phyloP scores from a whole-genome alignment of 1,284 basidiomycete genomes.

The Boletellus deceptivus region DNA sequence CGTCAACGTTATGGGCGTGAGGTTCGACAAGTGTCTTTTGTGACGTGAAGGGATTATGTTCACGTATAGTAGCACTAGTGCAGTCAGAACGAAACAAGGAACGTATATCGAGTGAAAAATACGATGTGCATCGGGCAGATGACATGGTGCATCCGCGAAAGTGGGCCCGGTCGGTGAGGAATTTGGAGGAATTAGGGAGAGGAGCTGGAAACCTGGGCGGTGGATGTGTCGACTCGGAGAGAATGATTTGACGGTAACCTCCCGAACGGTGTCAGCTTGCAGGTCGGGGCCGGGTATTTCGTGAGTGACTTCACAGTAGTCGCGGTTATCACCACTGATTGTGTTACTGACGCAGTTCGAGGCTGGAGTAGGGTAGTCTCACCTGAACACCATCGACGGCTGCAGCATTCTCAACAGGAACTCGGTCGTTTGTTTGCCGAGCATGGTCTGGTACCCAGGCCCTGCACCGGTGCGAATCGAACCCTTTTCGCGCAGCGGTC shows the following conservation, averaged over 20 bases:
- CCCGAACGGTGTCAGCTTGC: conserved; percentile 41
- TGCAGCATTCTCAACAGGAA: conserved; percentile 67
- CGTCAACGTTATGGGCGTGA: conserved; percentile 21
- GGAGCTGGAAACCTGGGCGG: conserved; percentile 81
- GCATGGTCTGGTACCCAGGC: conserved; percentile 77
- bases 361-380: conserved; percentile 16
- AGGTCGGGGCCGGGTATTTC: conserved; percentile 29
- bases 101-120: conserved; percentile 62
- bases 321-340: conserved; percentile 81
- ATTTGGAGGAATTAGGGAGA: conserved; percentile 61
- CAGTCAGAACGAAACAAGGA: conserved; percentile 28
- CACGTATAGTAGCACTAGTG: conserved; percentile 25
- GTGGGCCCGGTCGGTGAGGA: conserved; percentile 14
- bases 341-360: conserved; percentile 2
- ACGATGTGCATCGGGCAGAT: conserved; percentile 67
- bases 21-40: conserved; percentile 12
- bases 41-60: conserved; percentile 27
- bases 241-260: conserved; percentile 81
- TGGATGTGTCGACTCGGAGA: conserved; percentile 76
- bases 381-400: conserved; percentile 75
- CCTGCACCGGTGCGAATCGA: conserved; percentile 76
- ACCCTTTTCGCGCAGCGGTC: conserved; percentile 70
- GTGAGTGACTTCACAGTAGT: conserved; percentile 80
- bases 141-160: conserved; percentile 53
- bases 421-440: conserved; percentile 71